phyloP scores from a whole-genome alignment of 2,329 filamentous ascomycete species.

The Fonsecaea multimorphosa region DNA sequence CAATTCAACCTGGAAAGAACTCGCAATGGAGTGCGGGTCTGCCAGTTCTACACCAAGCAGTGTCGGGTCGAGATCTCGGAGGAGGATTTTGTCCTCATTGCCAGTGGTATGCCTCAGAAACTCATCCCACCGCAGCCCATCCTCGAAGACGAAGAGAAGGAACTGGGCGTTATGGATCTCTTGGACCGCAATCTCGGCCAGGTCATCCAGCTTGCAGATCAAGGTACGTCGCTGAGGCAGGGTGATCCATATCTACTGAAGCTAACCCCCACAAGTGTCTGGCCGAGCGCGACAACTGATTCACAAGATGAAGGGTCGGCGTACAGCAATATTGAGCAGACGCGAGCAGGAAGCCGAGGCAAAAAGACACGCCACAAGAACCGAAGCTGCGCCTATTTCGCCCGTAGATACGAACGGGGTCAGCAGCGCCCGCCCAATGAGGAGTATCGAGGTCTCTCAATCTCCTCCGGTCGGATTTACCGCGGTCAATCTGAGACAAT shows the following conservation, averaged over 20 bases:
- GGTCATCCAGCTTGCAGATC: slow-evolving; percentile 80
- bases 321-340: slow-evolving; percentile 72
- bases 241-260: neutral
- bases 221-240: slow-evolving; percentile 56
- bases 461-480: slow-evolving; percentile 62
- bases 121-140: slow-evolving; percentile 81
- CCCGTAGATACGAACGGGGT: slow-evolving; percentile 39
- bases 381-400: slow-evolving; percentile 35
- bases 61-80: slow-evolving; percentile 83
- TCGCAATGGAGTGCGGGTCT: slow-evolving; percentile 72
- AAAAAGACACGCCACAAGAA: slow-evolving; percentile 24
- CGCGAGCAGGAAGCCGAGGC: slow-evolving; percentile 58
- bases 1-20: slow-evolving; percentile 76
- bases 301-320: slow-evolving; percentile 76
- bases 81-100: slow-evolving; percentile 84
- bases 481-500: slow-evolving; percentile 62
- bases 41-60: slow-evolving; percentile 82
- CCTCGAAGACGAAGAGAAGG: slow-evolving; percentile 83
- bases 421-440: slow-evolving; percentile 33
- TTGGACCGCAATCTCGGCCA: slow-evolving; percentile 77
- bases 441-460: slow-evolving; percentile 44
- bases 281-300: slow-evolving; percentile 78
- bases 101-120: slow-evolving; percentile 80
- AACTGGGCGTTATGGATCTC: slow-evolving; percentile 82
- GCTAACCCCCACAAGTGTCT: slow-evolving; percentile 57